Percentiles rank a stretch among this genome's conserved stretches.
These are phyloP conservation scores for Neospora caninum DNA, from an alignment of 169 alveolate genomes.

Conservation along the genomic window DNA sequence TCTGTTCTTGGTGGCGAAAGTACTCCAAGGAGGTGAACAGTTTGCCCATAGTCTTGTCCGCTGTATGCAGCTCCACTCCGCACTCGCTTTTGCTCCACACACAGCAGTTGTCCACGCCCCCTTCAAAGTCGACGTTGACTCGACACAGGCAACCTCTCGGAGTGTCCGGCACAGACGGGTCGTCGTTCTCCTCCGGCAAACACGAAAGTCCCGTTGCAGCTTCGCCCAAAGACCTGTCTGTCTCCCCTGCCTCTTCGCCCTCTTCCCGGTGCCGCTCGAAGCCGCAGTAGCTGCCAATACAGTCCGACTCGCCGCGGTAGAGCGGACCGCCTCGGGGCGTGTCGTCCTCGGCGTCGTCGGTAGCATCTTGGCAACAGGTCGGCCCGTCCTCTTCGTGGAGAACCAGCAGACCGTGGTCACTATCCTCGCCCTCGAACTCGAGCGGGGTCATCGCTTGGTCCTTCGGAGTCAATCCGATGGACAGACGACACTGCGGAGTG, in stretches of 20 bases:
- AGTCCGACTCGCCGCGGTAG: background rate
- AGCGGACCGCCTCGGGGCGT: background rate
- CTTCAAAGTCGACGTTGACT: background rate
- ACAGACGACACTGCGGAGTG: too few species aligned
- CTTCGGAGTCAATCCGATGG: background rate
- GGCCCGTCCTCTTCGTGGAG: background rate
- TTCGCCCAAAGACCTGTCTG: background rate
- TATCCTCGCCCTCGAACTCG: background rate
- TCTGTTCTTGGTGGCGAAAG: background rate
- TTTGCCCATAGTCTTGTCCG: background rate
- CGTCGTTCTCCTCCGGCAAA: background rate
- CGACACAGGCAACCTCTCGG: background rate
- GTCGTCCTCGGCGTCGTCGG: background rate
- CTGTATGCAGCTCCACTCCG: background rate
- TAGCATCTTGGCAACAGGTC: background rate
- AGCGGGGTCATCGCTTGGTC: background rate
- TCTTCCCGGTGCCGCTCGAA: background rate
- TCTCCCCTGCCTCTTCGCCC: background rate
- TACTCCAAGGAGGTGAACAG: background rate
- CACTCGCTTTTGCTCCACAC: background rate
- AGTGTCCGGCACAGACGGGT: background rate
- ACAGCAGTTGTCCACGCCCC: background rate
- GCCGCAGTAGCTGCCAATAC: background rate
- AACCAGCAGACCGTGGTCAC: background rate
- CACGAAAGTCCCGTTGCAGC: background rate